phyloP scores from a whole-genome alignment of 345 rosid species.

The Populus davidiana region DNA sequence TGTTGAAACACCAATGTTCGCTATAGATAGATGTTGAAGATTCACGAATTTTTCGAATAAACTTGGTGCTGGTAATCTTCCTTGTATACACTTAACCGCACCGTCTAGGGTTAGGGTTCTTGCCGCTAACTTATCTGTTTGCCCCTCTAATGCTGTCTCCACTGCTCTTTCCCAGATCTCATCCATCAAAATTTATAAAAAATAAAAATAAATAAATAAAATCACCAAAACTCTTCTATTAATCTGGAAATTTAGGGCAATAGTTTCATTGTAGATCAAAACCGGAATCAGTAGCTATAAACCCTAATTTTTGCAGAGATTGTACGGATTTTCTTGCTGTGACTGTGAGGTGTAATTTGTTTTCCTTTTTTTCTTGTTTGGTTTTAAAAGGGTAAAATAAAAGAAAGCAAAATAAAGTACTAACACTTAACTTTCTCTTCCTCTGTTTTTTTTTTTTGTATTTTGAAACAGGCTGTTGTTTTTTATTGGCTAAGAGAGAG shows the following conservation, averaged over 20 bases:
- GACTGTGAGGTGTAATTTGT: background rate
- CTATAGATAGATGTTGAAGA: slow-evolving; percentile 65
- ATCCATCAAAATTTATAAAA: slow-evolving; percentile 40
- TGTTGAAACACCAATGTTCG: slow-evolving; percentile 59
- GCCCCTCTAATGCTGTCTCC: slow-evolving; percentile 61
- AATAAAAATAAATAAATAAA: background rate
- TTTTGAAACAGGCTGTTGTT: background rate
- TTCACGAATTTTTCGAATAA: slow-evolving; percentile 56
- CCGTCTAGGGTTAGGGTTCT: slow-evolving; percentile 65
- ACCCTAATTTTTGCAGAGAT: slow-evolving; percentile 20
- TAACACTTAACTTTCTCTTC: background rate
- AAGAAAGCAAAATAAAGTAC: background rate
- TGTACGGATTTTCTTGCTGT: slow-evolving; percentile 6
- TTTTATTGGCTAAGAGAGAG: slow-evolving; percentile 18
- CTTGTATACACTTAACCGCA: slow-evolving; percentile 67
- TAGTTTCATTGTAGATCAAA: background rate
- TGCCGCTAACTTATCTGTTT: slow-evolving; percentile 40
- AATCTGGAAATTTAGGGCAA: background rate
- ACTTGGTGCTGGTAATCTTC: slow-evolving; percentile 51
- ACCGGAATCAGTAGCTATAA: background rate
- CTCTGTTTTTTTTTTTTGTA: background rate
- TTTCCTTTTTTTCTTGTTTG: background rate
- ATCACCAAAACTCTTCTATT: background rate
- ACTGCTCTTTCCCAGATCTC: slow-evolving; percentile 85
- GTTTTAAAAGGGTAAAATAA: background rate